Evolutionary conservation across 108 stramenopile genomes (phyloP), one percentile per base, ranked within the genome.

Genomic region (Cyclotella atomus): DNA sequence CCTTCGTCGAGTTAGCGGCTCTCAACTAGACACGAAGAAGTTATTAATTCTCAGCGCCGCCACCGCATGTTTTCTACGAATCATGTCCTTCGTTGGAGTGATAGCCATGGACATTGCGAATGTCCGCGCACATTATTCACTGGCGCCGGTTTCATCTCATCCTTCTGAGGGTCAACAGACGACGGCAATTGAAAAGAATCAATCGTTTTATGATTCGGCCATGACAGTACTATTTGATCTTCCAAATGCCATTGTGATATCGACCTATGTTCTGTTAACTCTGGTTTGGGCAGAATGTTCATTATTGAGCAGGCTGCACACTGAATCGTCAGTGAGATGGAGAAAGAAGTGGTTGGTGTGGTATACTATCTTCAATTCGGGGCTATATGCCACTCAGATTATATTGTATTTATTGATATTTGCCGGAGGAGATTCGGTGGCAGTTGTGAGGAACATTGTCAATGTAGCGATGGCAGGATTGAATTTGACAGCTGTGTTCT

Each of bases 221-320:
- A 78, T 88, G 83, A 80, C 89, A 27, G 90, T 94, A 3, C 76
- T 96, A 0, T 95, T 95, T 80, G 90, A 96, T 71, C 77, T 96
- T 14, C 95, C 95, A 17, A 92, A 96, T 69, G 91, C 88, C 53
- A 89, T 90, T 66, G 88, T 88, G 7, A 83, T 96, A n/a, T 86
- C 84, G 1, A 94, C 93, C 19, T 96, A 91, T 79, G 86, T 92
- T 0, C 76, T 96, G 9, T 82, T 95, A 38, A 88, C 89, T 0
- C 65, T 96, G 17, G 93, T 95, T 10, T 95, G 92, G 92, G 91
- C 92, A 1, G 95, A 96, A 60, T 87, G 89, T 52, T 89, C 86
- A 30, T 68, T 96, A n/a, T 44, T 93, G 59, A 83, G 86, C 62
- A 81, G 93, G 28, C 73, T 88, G 21, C 93, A 94, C 57, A 88